Evolutionary conservation across 768 basidiomycete species (phyloP), one percentile per base, ranked within the genome.

Genomic region (Sistotremastrum suecicum): DNA sequence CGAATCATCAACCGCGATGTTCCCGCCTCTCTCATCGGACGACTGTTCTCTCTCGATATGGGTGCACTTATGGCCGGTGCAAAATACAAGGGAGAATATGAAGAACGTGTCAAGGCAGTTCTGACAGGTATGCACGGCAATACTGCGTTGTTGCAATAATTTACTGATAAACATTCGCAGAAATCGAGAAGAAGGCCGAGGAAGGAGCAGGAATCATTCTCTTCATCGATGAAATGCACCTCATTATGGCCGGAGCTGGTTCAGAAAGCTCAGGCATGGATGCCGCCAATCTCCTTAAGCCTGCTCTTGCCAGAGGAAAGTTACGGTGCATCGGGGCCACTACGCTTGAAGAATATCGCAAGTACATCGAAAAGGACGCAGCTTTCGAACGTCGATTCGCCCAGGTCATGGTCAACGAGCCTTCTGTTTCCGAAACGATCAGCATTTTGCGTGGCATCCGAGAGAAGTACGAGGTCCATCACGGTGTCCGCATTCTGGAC

Each of bases 1-100:
- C 79, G 94, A 40, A 94, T 98, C 50, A 78, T 95, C 54, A 89
- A 91, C 54, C 79, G 90, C 42, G 92, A 97, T 63, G 88, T 91
- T 5, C 89, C 89, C 20, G 74, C 72, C 10, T 75, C 70, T 41
- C 60, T 92, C 31, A 69, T 89, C 42, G 74, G 76, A 3, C 76
- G 84, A 6, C 69, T 92, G 8, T 90, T 75, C 60, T 82, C 88
- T 5, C 71, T 98, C 33, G 92, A 95, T 58, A 86, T 95, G 83
- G 92, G 92, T 51, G 88, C 91, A 1, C 74, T 98, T 45, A 90
- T 90, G 84, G 89, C 89, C 8, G 84, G 85, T 37, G 84, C 84
- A 12, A 83, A 83, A 59, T 91, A 89, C 68, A 92, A 91, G 58
- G 94, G 83, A 42, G 90, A 97, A 64, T 99, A 91, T 62, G 92